These are phyloP conservation scores for Clitopilus passeckerianus DNA, from an alignment of 768 basidiomycete genomes.

Conservation along the genomic window DNA sequence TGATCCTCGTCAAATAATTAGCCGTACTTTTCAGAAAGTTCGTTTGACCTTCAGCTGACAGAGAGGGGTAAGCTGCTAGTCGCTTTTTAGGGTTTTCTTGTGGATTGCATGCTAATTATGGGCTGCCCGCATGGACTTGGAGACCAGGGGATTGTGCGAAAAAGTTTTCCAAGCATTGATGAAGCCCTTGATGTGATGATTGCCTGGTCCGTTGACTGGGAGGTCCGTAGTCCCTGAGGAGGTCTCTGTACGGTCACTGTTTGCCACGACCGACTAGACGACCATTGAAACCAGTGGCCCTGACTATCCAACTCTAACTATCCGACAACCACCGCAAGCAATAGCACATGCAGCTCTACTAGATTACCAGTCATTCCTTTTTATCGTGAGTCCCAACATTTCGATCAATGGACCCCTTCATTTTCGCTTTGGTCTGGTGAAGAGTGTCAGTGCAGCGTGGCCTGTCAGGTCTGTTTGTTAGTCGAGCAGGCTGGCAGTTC, in stretches of 20 bases:
- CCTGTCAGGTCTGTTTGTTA: neutral
- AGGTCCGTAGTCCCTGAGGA: neutral
- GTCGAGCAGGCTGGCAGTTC: neutral
- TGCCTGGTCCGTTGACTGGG: neutral
- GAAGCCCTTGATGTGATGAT: neutral
- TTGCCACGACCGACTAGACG: constrained; percentile 1
- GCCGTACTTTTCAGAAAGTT: neutral
- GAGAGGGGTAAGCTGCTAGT: neutral
- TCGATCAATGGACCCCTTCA: neutral
- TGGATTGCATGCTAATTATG: neutral
- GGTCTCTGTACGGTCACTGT: neutral
- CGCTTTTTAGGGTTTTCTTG: neutral
- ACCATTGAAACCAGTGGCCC: neutral
- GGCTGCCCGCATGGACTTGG: neutral
- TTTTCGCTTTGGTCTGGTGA: neutral
- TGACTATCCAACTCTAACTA: neutral
- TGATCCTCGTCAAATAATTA: neutral
- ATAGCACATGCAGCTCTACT: neutral
- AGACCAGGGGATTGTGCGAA: neutral
- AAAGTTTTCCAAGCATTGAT: neutral
- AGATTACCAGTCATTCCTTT: neutral
- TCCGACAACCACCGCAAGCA: neutral
- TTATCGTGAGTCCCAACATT: neutral
- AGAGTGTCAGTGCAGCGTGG: neutral
- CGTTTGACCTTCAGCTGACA: neutral